These are phyloP conservation scores for Penicillium taxi DNA, from an alignment of 495 filamentous ascomycete genomes.

Conservation along the genomic window DNA sequence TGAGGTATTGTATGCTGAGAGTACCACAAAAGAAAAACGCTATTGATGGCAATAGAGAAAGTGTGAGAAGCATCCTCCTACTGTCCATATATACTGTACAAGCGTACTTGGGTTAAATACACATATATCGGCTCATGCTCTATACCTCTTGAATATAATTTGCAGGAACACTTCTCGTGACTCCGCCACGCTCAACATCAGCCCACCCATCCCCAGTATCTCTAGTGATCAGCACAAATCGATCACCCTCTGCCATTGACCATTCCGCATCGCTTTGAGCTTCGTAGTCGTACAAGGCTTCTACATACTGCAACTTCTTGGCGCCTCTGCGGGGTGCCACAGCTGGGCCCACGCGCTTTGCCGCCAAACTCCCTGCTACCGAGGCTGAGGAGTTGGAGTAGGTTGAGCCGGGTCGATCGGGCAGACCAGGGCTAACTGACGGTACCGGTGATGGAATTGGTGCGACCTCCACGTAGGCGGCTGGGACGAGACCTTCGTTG, in stretches of 20 bases:
- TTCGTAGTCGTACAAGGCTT: conserved; percentile 86
- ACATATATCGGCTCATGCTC: conserved; percentile 3
- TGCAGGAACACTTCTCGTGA: conserved; percentile 85
- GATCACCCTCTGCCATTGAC: conserved; percentile 82
- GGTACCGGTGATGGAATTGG: conserved; percentile 38
- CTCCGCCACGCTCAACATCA: conserved; percentile 87
- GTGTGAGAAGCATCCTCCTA: background rate
- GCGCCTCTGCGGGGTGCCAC: conserved; percentile 88
- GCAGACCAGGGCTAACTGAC: conserved; percentile 22
- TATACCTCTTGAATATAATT: conserved; percentile 79
- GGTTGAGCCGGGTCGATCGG: conserved; percentile 52
- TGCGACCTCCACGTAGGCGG: conserved; percentile 63
- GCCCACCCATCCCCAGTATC: conserved; percentile 93
- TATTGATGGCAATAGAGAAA: conserved; percentile 3
- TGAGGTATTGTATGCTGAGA: conserved; percentile 18
- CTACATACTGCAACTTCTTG: conserved; percentile 91
- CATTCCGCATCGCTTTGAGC: conserved; percentile 81
- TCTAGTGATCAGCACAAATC: conserved; percentile 76
- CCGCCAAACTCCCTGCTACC: conserved; percentile 45
- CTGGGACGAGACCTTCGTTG: conserved; percentile 77
- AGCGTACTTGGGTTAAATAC: conserved; percentile 5
- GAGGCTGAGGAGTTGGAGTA: conserved; percentile 80
- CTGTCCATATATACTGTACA: background rate
- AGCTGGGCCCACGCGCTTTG: conserved; percentile 84
- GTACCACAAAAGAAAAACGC: conserved; percentile 6